These are phyloP conservation scores for Amaranthus palmeri DNA, from an alignment of 148 eudicot genomes.

Conservation along the genomic window DNA sequence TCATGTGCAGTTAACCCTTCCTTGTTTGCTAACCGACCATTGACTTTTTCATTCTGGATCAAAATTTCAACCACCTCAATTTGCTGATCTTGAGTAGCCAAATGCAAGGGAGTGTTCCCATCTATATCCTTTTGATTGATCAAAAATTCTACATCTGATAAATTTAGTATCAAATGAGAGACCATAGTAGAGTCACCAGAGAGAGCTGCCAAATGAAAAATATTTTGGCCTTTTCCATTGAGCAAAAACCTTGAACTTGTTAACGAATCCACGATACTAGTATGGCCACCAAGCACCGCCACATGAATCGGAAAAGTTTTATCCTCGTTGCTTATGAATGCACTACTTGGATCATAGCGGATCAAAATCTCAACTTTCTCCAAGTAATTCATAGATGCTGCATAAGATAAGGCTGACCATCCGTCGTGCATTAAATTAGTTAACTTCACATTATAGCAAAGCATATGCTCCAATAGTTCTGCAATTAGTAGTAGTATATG, in stretches of 20 bases:
- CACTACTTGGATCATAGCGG: neutral
- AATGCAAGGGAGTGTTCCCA: slow-evolving; percentile 1
- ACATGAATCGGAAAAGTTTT: neutral
- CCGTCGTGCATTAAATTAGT: too few species aligned
- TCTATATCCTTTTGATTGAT: neutral
- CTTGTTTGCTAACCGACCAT: too few species aligned
- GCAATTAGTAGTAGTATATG: too few species aligned
- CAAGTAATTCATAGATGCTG: neutral
- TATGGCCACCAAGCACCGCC: neutral
- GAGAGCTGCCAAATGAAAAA: neutral
- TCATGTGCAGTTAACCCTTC: too few species aligned
- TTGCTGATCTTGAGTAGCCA: neutral
- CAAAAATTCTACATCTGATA: neutral
- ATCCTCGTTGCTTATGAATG: neutral
- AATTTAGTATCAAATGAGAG: neutral
- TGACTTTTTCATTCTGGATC: too few species aligned
- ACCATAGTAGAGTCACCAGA: neutral
- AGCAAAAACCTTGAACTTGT: neutral
- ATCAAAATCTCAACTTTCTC: too few species aligned
- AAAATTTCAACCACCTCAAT: too few species aligned
- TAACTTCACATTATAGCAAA: too few species aligned
- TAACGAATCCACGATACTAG: neutral
- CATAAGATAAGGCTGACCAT: too few species aligned
- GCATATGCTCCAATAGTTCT: too few species aligned
- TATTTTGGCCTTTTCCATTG: neutral